Conservation (phyloP, 2,329 filamentous ascomycete genomes). For the Ophiostoma australiae region DNA sequence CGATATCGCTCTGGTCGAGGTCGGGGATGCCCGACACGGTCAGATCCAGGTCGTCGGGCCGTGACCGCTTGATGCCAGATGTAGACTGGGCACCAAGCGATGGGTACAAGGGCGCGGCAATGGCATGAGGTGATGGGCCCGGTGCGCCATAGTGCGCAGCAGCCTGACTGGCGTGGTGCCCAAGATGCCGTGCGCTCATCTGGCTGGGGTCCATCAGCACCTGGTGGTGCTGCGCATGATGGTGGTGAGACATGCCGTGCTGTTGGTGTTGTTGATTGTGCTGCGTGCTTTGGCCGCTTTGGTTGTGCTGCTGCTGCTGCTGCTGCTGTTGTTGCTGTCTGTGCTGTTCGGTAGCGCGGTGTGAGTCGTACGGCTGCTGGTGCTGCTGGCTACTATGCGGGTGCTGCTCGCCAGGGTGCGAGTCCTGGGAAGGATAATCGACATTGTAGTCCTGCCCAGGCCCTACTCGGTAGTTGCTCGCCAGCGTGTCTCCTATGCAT, state of each 20-base stretch:
- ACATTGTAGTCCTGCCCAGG: slow-evolving; percentile 59
- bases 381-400: slow-evolving; percentile 40
- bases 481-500: slow-evolving; percentile 68
- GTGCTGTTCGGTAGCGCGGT: slow-evolving; percentile 18
- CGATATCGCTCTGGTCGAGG: slow-evolving; percentile 52
- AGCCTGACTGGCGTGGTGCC: slow-evolving; percentile 44
- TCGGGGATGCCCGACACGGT: slow-evolving; percentile 43
- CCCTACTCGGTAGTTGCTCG: slow-evolving; percentile 67
- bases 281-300: slow-evolving; percentile 44
- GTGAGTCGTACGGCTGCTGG: slow-evolving; percentile 57
- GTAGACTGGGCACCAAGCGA: slow-evolving; percentile 35
- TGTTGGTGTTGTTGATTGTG: slow-evolving; percentile 44
- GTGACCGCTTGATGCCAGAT: slow-evolving; percentile 45
- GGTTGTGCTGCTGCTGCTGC: slow-evolving; percentile 28
- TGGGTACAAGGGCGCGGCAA: slow-evolving; percentile 50
- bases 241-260: slow-evolving; percentile 42
- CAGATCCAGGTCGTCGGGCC: slow-evolving; percentile 56
- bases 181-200: slow-evolving; percentile 47
- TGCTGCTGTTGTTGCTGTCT: slow-evolving; percentile 32
- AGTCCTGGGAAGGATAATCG: slow-evolving; percentile 65
- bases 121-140: slow-evolving; percentile 42
- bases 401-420: slow-evolving; percentile 58
- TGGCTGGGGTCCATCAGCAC: slow-evolving; percentile 54
- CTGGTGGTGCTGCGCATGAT: slow-evolving; percentile 48
- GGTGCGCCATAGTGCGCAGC: slow-evolving; percentile 47